Conservation (phyloP, 1,284 basidiomycete species). For the Sporisorium reilianum region DNA sequence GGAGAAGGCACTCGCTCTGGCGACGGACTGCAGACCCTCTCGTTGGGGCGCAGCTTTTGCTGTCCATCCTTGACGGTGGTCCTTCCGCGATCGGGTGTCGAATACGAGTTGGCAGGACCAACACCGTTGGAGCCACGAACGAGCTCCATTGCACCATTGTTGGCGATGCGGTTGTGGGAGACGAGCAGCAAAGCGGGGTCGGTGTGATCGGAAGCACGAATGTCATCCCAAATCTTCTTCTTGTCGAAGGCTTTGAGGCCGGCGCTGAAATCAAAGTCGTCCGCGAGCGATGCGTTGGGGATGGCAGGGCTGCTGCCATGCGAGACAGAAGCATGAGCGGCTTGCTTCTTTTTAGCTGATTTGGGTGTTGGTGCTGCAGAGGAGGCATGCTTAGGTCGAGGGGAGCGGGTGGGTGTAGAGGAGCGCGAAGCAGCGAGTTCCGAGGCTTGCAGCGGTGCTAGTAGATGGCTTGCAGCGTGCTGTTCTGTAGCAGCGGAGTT, state of each 20-base stretch:
- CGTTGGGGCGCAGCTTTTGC: conserved; percentile 43
- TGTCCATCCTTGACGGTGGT: conserved; percentile 34
- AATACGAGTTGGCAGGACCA: conserved; percentile 40
- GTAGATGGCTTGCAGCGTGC: conserved; percentile 10
- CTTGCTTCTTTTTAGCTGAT: conserved; percentile 35
- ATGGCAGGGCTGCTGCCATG: conserved; percentile 34
- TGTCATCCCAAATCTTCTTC: conserved; percentile 53
- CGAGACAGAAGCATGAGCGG: background rate
- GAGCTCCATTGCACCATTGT: conserved; percentile 20
- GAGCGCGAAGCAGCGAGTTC: conserved; percentile 30
- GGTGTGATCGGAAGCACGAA: conserved; percentile 45
- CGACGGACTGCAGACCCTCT: conserved; percentile 45
- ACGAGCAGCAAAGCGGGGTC: conserved; percentile 43
- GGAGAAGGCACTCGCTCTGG: conserved; percentile 29
- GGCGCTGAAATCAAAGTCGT: conserved; percentile 48
- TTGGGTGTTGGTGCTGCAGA: conserved; percentile 19
- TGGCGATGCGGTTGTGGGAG: conserved; percentile 43
- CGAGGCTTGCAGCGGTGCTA: conserved; percentile 17
- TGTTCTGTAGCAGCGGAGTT: conserved; percentile 5
- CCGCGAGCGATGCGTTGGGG: conserved; percentile 28
- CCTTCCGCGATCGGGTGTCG: conserved; percentile 38
- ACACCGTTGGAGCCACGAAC: conserved; percentile 46
- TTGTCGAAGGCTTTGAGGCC: conserved; percentile 50
- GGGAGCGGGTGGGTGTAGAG: conserved; percentile 46
- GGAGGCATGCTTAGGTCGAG: conserved; percentile 28